phyloP scores from a whole-genome alignment of 371 early-diverging fungal genomes.

The Catenaria anguillulae region DNA sequence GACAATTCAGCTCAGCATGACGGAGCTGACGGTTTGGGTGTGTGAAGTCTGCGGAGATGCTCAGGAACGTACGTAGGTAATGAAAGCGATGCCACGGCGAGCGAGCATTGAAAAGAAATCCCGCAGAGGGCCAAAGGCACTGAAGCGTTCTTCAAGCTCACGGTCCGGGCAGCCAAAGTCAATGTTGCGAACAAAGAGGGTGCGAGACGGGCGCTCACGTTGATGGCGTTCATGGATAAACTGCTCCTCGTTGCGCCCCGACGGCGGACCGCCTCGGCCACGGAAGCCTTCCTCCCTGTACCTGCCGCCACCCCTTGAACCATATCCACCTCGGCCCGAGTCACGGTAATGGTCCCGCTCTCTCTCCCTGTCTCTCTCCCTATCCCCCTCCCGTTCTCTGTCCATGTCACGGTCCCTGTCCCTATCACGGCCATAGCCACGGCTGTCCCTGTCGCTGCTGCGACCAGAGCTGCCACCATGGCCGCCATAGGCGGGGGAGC shows the following conservation, averaged over 20 bases:
- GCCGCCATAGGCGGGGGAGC: neutral
- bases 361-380: too few relatives aligned
- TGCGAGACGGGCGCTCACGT: conserved; percentile 18
- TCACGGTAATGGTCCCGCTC: too few relatives aligned
- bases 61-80: conserved; percentile 16
- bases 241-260: neutral
- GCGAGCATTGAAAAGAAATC: conserved; percentile 31
- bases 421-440: neutral
- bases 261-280: too few relatives aligned
- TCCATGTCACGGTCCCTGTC: too few relatives aligned
- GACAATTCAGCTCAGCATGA: too few relatives aligned
- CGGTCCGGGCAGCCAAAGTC: conserved; percentile 15
- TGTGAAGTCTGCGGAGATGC: neutral
- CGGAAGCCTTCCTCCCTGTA: too few relatives aligned
- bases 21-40: neutral
- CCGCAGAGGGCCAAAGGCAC: conserved; percentile 31
- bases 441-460: neutral
- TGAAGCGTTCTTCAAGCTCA: conserved; percentile 26
- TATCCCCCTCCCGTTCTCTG: too few relatives aligned
- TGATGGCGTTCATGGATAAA: neutral
- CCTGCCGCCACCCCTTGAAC: too few relatives aligned
- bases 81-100: conserved; percentile 35
- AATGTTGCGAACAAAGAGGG: conserved; percentile 19
- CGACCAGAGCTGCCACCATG: neutral
- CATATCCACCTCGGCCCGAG: too few relatives aligned